Base-by-base conservation (phyloP, 148 eudicot genomes). In the Rhododendron simsii region DNA sequence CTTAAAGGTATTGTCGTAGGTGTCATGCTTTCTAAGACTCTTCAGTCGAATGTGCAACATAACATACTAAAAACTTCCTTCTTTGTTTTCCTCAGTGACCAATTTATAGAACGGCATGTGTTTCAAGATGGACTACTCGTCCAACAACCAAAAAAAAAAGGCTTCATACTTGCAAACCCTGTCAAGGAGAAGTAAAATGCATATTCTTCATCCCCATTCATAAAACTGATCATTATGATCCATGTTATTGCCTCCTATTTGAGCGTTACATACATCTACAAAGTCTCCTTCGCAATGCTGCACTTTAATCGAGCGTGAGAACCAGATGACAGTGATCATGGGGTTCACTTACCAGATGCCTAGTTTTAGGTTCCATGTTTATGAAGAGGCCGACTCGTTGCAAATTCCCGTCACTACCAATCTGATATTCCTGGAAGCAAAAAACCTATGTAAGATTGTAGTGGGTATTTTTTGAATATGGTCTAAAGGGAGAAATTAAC, bases 371-470 rank as follows among this genome's bases (percentile, higher is more conserved):
- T 41, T 41, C 44, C 44, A 41, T 41, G 44, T 41, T 41, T 41
- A 41, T 41, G 7, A 41, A 41, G 44, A 41, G 44, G 44, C 44
- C 7, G 44, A 41, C 44, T 41, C 44, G 7, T 41, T 41, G 44
- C 44, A 5, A 41, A 41, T 41, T 41, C 44, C 7, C 7, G 5
- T 41, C 7, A 7, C 44, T 41, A 41, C 44, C 95, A 89, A 91
- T 96, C 86, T 95, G 97, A 84, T 96, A 96, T 78, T 96, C 99
- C 81, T 76, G 79, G 79, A 76, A 74, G 18, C 8, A 96, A 67
- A 84, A 65, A 81, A 55, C 16, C 35, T 73, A 15, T 55, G 39
- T 23, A 28, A 55, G 30, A 57, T 48, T 16, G 45, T 47, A 47
- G 21, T 12, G 18, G 33, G 33, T 28, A 33, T 80, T 41, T 41